Conservation (phyloP, 2,329 filamentous ascomycete genomes). For the Alternaria angustiovoidea region DNA sequence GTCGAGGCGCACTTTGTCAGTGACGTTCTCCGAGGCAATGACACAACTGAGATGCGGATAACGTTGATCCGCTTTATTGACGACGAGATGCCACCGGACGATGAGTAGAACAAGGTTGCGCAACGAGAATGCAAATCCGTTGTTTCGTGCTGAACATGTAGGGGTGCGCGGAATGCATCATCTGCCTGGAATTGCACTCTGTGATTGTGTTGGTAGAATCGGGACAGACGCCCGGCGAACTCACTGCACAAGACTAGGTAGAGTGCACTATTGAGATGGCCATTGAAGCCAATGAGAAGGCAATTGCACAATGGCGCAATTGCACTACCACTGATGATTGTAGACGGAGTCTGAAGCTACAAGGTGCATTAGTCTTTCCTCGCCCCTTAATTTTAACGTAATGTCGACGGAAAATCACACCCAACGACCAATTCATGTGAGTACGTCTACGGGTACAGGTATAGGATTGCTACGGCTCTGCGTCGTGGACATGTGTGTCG, state of each 20-base stretch:
- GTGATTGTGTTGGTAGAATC: not conserved
- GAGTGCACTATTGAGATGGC: conserved; percentile 12
- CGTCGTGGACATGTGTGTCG: conserved; percentile 1
- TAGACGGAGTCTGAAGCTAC: conserved; percentile 1
- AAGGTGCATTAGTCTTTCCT: conserved; percentile 3
- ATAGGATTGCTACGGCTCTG: not conserved
- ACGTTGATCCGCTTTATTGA: conserved; percentile 93
- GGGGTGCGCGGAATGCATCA: not conserved
- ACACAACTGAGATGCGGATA: conserved; percentile 96
- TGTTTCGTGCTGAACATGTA: not conserved
- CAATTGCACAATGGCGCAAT: conserved; percentile 16
- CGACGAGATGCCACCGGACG: conserved; percentile 95
- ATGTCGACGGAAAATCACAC: not conserved
- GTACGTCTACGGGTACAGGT: not conserved
- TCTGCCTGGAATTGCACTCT: conserved; percentile 4
- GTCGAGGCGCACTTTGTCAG: conserved; percentile 96
- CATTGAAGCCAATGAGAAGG: conserved; percentile 8
- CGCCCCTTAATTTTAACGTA: not conserved
- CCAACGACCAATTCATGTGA: not conserved
- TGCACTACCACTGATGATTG: conserved; percentile 13
- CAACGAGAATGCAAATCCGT: not conserved
- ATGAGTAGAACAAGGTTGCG: conserved; percentile 71
- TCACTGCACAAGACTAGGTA: conserved; percentile 6
- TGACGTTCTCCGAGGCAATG: conserved; percentile 89
- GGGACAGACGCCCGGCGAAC: not conserved